A percentile compares a stretch with the other conserved stretches of the same genome.
These are phyloP conservation scores for Marchantia polymorpha DNA, from an alignment of 225 moss, liverwort and hornwort species.

Conservation along the genomic window DNA sequence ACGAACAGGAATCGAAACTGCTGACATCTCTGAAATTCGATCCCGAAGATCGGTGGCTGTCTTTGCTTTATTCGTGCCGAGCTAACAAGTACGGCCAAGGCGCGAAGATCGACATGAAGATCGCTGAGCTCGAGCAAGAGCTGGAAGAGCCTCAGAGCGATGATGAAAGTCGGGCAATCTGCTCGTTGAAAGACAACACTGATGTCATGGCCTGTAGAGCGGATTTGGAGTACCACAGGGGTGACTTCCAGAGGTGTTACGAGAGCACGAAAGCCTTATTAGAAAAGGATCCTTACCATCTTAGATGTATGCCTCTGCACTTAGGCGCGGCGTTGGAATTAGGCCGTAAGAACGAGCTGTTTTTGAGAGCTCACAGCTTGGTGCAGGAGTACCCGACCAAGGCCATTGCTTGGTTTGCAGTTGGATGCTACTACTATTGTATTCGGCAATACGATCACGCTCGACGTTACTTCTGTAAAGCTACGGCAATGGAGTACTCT, in stretches of 20 bases:
- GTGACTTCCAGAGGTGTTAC: constrained; percentile 95
- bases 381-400: constrained; percentile 96
- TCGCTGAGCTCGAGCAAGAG: constrained; percentile 82
- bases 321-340: constrained; percentile 85
- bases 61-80: constrained; percentile 85
- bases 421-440: constrained; percentile 96
- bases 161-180: constrained; percentile 61
- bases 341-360: constrained; percentile 89
- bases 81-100: constrained; percentile 94
- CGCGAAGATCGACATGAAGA: constrained; percentile 65
- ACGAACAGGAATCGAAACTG: constrained; percentile 82
- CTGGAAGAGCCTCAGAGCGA: constrained; percentile 62
- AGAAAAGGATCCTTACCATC: constrained; percentile 96
- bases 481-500: constrained; percentile 81
- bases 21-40: constrained; percentile 84
- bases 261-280: constrained; percentile 91
- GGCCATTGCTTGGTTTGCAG: constrained; percentile 98
- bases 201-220: constrained; percentile 95
- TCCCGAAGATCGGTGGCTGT: constrained; percentile 91
- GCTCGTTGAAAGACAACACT: constrained; percentile 84
- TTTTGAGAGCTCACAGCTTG: constrained; percentile 87
- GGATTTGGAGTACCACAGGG: constrained; percentile 88
- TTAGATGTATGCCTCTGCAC: constrained; percentile 89
- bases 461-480: constrained; percentile 96
- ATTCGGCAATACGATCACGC: constrained; percentile 97